Evolutionary conservation across 768 basidiomycete genomes (phyloP).

Genomic region (Xerocomus potaroensis): DNA sequence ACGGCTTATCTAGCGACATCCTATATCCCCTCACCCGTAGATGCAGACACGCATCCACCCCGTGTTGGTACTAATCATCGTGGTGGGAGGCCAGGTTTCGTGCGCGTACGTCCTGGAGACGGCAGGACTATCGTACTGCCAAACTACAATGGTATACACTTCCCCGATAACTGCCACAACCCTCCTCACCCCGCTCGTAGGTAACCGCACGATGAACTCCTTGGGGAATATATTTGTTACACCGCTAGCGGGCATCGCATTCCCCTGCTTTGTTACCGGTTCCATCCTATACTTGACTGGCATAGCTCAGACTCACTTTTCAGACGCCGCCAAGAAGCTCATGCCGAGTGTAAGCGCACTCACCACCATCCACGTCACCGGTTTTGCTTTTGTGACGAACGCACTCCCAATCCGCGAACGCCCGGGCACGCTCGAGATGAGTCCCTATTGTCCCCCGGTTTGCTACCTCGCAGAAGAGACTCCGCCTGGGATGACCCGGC

Average conservation of each 20-base stretch:
- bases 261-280: slow-evolving; percentile 50
- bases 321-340: background rate
- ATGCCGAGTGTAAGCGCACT: background rate
- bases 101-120: slow-evolving; percentile 54
- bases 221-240: slow-evolving; percentile 59
- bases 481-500: background rate
- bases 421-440: background rate
- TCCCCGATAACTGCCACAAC: no score
- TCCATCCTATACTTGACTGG: slow-evolving; percentile 17
- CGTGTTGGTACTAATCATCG: background rate
- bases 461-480: background rate
- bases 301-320: background rate
- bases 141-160: slow-evolving; percentile 52
- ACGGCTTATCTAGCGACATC: background rate
- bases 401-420: background rate
- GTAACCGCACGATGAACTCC: slow-evolving; percentile 61
- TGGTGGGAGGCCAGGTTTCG: slow-evolving; percentile 55
- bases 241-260: slow-evolving; percentile 53
- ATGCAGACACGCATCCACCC: background rate
- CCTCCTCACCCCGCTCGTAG: slow-evolving; percentile 27
- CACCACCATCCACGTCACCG: background rate
- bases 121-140: slow-evolving; percentile 54
- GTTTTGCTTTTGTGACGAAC: background rate
- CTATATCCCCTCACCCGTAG: background rate
- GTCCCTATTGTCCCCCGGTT: background rate